These are phyloP conservation scores for Alternaria sp. DNA, from an alignment of 2,329 filamentous ascomycete genomes.

Conservation along the genomic window DNA sequence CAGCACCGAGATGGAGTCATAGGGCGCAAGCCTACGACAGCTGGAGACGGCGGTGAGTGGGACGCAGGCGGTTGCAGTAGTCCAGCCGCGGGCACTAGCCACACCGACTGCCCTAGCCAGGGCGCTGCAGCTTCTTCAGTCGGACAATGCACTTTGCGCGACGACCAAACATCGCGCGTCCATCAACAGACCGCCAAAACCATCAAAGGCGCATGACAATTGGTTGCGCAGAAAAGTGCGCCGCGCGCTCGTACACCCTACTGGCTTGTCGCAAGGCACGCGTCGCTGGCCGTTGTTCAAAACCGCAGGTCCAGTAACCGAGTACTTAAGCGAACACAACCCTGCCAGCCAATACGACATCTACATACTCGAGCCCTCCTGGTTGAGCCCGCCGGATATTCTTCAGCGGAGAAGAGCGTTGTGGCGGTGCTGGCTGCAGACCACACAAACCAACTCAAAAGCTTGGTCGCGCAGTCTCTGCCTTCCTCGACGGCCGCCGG, in stretches of 20 bases:
- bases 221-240: neutral
- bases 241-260: slow-evolving; percentile 1
- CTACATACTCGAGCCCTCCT: slow-evolving; percentile 3
- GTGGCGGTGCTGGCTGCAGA: slow-evolving; percentile 28
- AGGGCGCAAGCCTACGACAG: slow-evolving; percentile 1
- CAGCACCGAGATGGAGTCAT: neutral
- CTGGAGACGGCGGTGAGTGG: slow-evolving; percentile 22
- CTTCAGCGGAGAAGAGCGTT: slow-evolving; percentile 14
- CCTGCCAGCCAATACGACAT: slow-evolving; percentile 3
- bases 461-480: slow-evolving; percentile 16
- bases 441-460: slow-evolving; percentile 8
- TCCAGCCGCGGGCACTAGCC: slow-evolving; percentile 19
- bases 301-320: neutral
- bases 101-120: slow-evolving; percentile 17
- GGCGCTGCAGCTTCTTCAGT: slow-evolving; percentile 14
- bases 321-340: slow-evolving; percentile 11
- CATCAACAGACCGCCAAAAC: slow-evolving; percentile 4
- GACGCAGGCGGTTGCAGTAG: slow-evolving; percentile 16
- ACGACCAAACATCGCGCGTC: slow-evolving; percentile 8
- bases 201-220: slow-evolving; percentile 7
- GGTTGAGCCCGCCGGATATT: slow-evolving; percentile 15
- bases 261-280: neutral
- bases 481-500: slow-evolving; percentile 9
- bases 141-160: slow-evolving; percentile 6
- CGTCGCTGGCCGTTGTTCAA: slow-evolving; percentile 5